Conservation (phyloP, 345 rosid genomes). For the Pugionium cornutum region DNA sequence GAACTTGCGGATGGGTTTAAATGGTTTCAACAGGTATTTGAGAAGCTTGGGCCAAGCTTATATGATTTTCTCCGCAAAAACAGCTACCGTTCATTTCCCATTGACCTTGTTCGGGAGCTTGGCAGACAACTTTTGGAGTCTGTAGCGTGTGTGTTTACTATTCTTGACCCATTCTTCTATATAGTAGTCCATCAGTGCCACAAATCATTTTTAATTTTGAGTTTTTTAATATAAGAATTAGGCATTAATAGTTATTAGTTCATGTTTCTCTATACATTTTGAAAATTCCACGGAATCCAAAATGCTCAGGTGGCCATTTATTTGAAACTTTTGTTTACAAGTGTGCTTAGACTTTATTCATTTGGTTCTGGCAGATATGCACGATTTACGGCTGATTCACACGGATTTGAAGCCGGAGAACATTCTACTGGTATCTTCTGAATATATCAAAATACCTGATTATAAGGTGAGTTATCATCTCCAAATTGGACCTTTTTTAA, state of each 20-base stretch:
- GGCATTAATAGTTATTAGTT: slow-evolving; percentile 24
- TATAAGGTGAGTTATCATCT: slow-evolving; percentile 52
- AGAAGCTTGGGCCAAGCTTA: slow-evolving; percentile 99
- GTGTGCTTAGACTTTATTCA: slow-evolving; percentile 10
- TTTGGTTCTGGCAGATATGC: slow-evolving; percentile 63
- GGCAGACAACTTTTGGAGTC: slow-evolving; percentile 99
- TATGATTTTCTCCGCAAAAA: slow-evolving; percentile 99
- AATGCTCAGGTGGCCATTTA: not conserved
- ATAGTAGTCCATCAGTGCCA: slow-evolving; percentile 42
- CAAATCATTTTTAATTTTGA: slow-evolving; percentile 12
- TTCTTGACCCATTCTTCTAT: slow-evolving; percentile 57
- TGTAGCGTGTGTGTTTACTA: slow-evolving; percentile 97
- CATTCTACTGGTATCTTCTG: slow-evolving; percentile 73
- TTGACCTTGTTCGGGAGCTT: slow-evolving; percentile 99
- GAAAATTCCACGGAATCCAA: slow-evolving; percentile 17
- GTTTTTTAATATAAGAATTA: slow-evolving; percentile 5
- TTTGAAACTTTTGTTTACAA: slow-evolving; percentile 3
- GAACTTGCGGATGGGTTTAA: slow-evolving; percentile 72
- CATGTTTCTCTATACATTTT: not conserved
- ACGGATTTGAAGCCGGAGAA: slow-evolving; percentile 89
- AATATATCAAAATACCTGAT: slow-evolving; percentile 74
- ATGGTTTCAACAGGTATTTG: slow-evolving; percentile 99
- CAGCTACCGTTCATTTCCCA: slow-evolving; percentile 97
- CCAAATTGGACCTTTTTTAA: not conserved
- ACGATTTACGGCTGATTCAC: slow-evolving; percentile 70